phyloP scores from a whole-genome alignment of 164 flowering plant genomes.

The Aristolochia fimbriata region DNA sequence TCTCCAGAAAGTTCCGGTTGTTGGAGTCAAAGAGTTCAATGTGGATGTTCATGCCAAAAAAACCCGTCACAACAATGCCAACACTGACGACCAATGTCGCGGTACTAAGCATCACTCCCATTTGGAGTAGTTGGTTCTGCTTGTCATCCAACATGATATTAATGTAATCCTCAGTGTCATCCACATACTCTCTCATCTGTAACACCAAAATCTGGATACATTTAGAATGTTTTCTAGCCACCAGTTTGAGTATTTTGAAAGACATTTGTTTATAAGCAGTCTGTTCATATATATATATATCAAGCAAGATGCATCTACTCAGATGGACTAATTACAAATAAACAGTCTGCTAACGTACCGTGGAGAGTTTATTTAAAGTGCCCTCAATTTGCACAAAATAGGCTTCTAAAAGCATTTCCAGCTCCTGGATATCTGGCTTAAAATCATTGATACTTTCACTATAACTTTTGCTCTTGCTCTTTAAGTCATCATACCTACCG shows the following conservation, averaged over 20 bases:
- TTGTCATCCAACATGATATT: constrained; percentile 43
- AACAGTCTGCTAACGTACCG: constrained; percentile 18
- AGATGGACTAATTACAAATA: not conserved
- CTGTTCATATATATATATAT: too few relatives aligned
- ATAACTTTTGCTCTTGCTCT: constrained; percentile 12
- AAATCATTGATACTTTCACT: constrained; percentile 9
- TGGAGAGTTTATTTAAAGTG: constrained; percentile 33
- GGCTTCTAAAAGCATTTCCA: constrained; percentile 52
- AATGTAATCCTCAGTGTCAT: constrained; percentile 40
- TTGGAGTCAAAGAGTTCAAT: constrained; percentile 16
- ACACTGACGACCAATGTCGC: constrained; percentile 26
- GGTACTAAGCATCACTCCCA: constrained; percentile 38
- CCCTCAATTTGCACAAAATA: constrained; percentile 47
- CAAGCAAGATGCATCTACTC: too few relatives aligned
- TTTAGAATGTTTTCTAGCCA: not conserved
- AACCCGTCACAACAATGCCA: constrained; percentile 25
- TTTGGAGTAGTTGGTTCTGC: constrained; percentile 40
- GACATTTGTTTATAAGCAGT: too few relatives aligned
- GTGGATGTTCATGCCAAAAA: constrained; percentile 32
- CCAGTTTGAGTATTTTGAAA: too few relatives aligned
- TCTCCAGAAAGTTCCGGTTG: constrained; percentile 24
- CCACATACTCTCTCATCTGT: constrained; percentile 38
- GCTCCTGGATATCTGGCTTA: constrained; percentile 36
- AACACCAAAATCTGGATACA: not conserved
- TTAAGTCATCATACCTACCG: constrained; percentile 19